Conservation (phyloP, 306 rosid species). For the Sindora glabra region DNA sequence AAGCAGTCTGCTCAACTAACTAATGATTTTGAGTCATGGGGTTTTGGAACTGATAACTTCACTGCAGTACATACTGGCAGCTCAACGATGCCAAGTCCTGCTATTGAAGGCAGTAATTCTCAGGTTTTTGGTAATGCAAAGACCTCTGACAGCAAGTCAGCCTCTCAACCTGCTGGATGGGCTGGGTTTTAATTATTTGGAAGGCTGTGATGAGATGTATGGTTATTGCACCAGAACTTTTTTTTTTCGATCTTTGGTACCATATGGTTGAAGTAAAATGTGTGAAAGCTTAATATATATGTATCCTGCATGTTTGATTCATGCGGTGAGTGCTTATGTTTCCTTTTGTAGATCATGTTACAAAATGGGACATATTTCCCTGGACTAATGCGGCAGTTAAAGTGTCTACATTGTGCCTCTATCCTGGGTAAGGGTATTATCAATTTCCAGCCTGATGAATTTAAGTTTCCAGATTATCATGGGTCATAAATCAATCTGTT, state of each 20-base stretch:
- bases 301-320: conserved; percentile 23
- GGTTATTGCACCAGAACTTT: conserved; percentile 7
- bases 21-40: conserved; percentile 65
- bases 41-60: conserved; percentile 69
- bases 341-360: conserved; percentile 25
- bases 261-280: conserved; percentile 22
- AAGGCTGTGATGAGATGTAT: conserved; percentile 10
- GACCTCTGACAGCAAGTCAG: conserved; percentile 38
- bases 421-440: no score
- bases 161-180: conserved; percentile 95
- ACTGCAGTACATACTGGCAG: conserved; percentile 45
- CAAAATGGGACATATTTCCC: conserved; percentile 14
- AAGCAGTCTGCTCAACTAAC: conserved; percentile 35
- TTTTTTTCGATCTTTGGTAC: neutral
- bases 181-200: conserved; percentile 65
- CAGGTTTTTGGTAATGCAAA: conserved; percentile 39
- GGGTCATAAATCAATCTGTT: no score
- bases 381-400: conserved; percentile 2
- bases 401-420: neutral
- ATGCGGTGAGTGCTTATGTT: conserved; percentile 39
- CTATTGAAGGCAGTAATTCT: conserved; percentile 38
- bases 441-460: no score
- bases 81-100: conserved; percentile 37
- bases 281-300: conserved; percentile 15
- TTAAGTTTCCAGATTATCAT: no score